Percentiles rank a stretch among this genome's conserved stretches.
Evolutionary conservation across 2,329 filamentous ascomycete species (phyloP).

Genomic region (Arthrobotrys sphaeroides): DNA sequence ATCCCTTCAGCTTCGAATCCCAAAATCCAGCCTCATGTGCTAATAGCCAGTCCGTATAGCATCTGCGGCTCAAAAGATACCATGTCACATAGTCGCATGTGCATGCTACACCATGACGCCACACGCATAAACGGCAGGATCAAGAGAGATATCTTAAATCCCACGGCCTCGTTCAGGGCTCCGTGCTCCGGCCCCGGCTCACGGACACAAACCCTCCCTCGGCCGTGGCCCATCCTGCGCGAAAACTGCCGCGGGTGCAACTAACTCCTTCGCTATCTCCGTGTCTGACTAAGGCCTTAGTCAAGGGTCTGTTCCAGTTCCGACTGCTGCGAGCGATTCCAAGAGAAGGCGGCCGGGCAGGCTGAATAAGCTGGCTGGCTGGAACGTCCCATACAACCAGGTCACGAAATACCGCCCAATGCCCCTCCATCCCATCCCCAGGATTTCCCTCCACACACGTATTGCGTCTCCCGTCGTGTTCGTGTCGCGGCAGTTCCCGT

Average conservation of each 20-base stretch:
- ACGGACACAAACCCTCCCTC: neutral
- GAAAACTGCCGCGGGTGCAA: slow-evolving; percentile 11
- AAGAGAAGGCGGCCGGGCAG: slow-evolving; percentile 1
- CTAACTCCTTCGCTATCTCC: slow-evolving; percentile 30
- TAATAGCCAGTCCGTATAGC: neutral
- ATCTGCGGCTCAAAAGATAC: neutral
- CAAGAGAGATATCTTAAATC: slow-evolving; percentile 3
- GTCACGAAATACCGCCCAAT: slow-evolving; percentile 47
- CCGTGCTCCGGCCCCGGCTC: slow-evolving; percentile 32
- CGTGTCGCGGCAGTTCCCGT: too few species aligned
- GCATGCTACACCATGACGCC: too few species aligned
- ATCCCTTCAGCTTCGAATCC: neutral
- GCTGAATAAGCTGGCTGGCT: slow-evolving; percentile 50
- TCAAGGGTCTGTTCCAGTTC: slow-evolving; percentile 41
- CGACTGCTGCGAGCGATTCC: slow-evolving; percentile 45
- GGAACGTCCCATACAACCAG: slow-evolving; percentile 41
- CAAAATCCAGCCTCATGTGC: too few species aligned
- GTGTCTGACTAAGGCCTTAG: slow-evolving; percentile 48
- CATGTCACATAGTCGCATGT: too few species aligned
- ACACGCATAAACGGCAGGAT: neutral
- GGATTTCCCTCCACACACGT: too few species aligned
- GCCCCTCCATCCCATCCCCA: slow-evolving; percentile 7
- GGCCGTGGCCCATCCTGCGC: slow-evolving; percentile 36
- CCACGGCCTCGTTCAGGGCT: slow-evolving; percentile 39
- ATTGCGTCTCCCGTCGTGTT: too few species aligned